phyloP scores from a whole-genome alignment of 441 rosid genomes.

The Euphorbia corollata region DNA sequence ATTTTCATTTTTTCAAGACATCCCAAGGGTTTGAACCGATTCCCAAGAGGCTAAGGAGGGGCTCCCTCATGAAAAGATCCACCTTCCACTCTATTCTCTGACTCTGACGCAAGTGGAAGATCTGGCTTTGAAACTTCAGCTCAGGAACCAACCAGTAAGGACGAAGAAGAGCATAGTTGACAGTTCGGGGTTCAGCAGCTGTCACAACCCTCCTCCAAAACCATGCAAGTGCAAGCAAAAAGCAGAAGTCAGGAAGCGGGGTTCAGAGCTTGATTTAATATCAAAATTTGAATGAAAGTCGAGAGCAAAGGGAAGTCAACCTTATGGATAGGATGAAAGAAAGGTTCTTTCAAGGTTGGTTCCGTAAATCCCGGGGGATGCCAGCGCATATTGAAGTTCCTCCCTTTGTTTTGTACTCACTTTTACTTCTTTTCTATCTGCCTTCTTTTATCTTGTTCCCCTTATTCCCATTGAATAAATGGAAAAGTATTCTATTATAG shows the following conservation, averaged over 20 bases:
- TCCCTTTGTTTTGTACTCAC: background rate
- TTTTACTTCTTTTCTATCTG: background rate
- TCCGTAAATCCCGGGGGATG: background rate
- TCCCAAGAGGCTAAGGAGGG: too few relatives aligned
- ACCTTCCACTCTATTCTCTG: background rate
- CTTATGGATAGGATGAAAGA: background rate
- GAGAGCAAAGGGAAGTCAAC: background rate
- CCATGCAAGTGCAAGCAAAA: too few relatives aligned
- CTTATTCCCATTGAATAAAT: too few relatives aligned
- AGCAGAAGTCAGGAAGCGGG: background rate
- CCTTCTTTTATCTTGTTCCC: too few relatives aligned
- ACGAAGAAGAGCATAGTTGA: conserved; percentile 1
- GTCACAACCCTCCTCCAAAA: background rate
- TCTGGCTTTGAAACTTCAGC: conserved; percentile 3
- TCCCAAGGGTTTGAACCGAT: too few relatives aligned
- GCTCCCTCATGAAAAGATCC: too few relatives aligned
- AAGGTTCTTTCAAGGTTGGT: background rate
- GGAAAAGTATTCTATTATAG: background rate
- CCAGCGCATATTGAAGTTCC: background rate
- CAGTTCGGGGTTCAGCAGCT: conserved; percentile 6
- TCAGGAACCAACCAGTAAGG: conserved; percentile 5
- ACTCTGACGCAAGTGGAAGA: background rate
- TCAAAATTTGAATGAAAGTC: background rate
- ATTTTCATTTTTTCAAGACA: too few relatives aligned
- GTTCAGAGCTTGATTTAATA: too few relatives aligned